Conservation (phyloP, 2,329 filamentous ascomycete species). For the Phoma herbarum region DNA sequence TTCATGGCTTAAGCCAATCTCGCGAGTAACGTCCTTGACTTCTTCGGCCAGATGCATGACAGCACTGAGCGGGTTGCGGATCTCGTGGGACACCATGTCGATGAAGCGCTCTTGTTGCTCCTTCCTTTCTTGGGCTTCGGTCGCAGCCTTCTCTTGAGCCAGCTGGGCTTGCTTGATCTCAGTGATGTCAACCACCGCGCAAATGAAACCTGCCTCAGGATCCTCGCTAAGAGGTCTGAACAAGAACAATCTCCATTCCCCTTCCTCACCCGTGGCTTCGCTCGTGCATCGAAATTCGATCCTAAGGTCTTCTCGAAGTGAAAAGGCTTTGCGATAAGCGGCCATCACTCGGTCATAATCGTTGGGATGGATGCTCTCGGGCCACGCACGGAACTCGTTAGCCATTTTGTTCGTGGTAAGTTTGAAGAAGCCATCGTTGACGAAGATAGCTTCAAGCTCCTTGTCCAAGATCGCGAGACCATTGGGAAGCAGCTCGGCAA, state of each 20-base stretch:
- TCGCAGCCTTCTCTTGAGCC: constrained; percentile 53
- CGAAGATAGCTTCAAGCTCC: constrained; percentile 56
- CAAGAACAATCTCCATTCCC: constrained; percentile 55
- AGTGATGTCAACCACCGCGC: constrained; percentile 58
- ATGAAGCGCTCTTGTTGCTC: constrained; percentile 58
- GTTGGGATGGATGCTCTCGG: constrained; percentile 55
- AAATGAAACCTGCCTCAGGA: constrained; percentile 56
- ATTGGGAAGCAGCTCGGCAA: constrained; percentile 57
- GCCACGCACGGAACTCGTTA: constrained; percentile 56
- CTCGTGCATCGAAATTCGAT: constrained; percentile 55
- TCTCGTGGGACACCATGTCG: constrained; percentile 57
- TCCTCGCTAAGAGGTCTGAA: constrained; percentile 55
- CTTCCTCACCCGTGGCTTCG: constrained; percentile 40
- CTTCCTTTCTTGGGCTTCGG: constrained; percentile 55
- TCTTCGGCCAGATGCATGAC: constrained; percentile 57
- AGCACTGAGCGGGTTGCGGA: constrained; percentile 50
- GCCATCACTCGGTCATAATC: constrained; percentile 57
- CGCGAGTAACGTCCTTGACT: constrained; percentile 48
- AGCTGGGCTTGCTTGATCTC: constrained; percentile 56
- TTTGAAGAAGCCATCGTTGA: constrained; percentile 57
- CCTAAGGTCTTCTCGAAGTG: constrained; percentile 48
- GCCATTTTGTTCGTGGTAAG: constrained; percentile 55
- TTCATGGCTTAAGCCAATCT: constrained; percentile 29
- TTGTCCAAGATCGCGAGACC: constrained; percentile 58
- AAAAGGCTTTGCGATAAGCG: constrained; percentile 55